These are phyloP conservation scores for Fusarium devonianum DNA, from an alignment of 2,329 filamentous ascomycete genomes.

Conservation along the genomic window DNA sequence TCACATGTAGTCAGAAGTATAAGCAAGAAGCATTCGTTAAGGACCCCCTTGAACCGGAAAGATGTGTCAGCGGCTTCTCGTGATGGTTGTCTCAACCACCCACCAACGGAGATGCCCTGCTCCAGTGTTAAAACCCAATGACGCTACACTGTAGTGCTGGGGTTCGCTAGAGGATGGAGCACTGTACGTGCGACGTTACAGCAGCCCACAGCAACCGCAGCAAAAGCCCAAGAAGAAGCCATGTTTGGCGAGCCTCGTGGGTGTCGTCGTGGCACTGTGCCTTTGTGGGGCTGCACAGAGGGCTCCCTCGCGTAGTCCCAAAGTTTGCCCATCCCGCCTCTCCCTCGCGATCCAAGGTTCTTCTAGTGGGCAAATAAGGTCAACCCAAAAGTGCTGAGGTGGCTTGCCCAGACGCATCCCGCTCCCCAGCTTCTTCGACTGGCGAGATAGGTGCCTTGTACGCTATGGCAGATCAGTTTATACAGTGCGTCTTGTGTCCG, in stretches of 20 bases:
- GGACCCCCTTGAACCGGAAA: slow-evolving; percentile 5
- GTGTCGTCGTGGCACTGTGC: slow-evolving; percentile 25
- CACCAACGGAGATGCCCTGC: neutral
- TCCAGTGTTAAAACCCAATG: neutral
- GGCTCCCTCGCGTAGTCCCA: neutral
- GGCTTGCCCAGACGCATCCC: too few relatives aligned
- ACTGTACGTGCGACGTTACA: slow-evolving; percentile 8
- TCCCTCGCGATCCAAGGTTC: too few relatives aligned
- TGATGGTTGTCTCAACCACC: neutral
- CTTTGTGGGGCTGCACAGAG: slow-evolving; percentile 3
- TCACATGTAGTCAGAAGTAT: too few relatives aligned
- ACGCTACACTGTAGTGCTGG: slow-evolving; percentile 21
- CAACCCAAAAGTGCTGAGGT: too few relatives aligned
- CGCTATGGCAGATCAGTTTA: too few relatives aligned
- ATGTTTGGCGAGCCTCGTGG: neutral
- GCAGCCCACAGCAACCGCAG: neutral
- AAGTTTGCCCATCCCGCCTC: slow-evolving; percentile 5
- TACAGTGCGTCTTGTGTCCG: too few relatives aligned
- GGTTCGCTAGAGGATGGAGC: slow-evolving; percentile 6
- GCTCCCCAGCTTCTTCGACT: too few relatives aligned
- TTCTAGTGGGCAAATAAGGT: too few relatives aligned
- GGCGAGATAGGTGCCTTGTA: too few relatives aligned
- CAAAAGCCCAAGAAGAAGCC: neutral
- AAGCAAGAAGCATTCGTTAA: too few relatives aligned
- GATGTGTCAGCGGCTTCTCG: slow-evolving; percentile 1